These are phyloP conservation scores for Neurospora intermedia DNA, from an alignment of 495 filamentous ascomycete genomes.

Conservation along the genomic window DNA sequence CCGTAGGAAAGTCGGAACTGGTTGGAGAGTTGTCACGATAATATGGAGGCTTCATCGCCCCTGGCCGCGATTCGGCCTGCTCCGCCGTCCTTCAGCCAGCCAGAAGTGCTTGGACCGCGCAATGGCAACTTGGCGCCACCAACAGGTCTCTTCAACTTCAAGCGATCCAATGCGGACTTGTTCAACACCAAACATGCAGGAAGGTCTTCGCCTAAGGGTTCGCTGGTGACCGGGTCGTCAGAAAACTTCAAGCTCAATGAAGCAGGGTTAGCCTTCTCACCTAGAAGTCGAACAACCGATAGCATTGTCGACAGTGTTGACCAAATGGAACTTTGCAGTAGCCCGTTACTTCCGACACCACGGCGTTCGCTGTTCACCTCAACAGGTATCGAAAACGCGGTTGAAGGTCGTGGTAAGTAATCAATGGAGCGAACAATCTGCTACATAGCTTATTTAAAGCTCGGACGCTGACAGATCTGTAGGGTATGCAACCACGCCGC, in stretches of 20 bases:
- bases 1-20: not conserved
- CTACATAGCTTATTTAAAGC: not conserved
- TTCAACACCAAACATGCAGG: slow-evolving; percentile 63
- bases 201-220: slow-evolving; percentile 83
- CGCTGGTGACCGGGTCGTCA: slow-evolving; percentile 83
- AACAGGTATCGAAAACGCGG: slow-evolving; percentile 50
- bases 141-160: slow-evolving; percentile 46
- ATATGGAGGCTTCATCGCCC: slow-evolving; percentile 89
- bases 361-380: slow-evolving; percentile 87
- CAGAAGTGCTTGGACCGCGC: slow-evolving; percentile 32
- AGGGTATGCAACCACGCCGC: slow-evolving; percentile 76
- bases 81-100: slow-evolving; percentile 40
- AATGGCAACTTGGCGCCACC: slow-evolving; percentile 44
- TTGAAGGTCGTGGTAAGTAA: slow-evolving; percentile 61
- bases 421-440: slow-evolving; percentile 31
- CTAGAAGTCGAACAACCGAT: slow-evolving; percentile 5
- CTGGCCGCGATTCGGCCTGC: slow-evolving; percentile 87
- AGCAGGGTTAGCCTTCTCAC: slow-evolving; percentile 53
- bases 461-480: slow-evolving; percentile 14
- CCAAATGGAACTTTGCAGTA: slow-evolving; percentile 29
- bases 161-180: slow-evolving; percentile 50
- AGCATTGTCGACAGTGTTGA: slow-evolving; percentile 12
- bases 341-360: slow-evolving; percentile 84
- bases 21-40: not conserved
- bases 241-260: slow-evolving; percentile 91